Evolutionary conservation across 202 grass and related monocot genomes (phyloP).

Genomic region (Setaria italica): DNA sequence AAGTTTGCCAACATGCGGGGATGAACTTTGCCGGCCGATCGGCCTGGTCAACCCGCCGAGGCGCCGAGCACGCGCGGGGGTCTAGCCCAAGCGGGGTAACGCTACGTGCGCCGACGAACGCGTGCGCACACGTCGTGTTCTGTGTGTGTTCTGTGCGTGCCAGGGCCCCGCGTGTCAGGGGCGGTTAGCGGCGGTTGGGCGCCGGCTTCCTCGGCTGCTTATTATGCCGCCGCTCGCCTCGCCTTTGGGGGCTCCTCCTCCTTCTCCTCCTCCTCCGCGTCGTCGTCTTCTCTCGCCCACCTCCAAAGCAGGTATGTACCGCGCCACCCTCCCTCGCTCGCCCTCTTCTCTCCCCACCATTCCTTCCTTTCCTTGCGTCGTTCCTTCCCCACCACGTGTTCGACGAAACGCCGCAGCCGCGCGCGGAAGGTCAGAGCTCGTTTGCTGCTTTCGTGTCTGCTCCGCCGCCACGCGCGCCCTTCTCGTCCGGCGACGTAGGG

Average conservation of each 20-base stretch:
- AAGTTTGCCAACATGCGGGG: too few species aligned
- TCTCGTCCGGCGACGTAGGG: neutral
- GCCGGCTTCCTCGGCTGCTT: slow-evolving; percentile 14
- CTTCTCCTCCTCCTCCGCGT: neutral
- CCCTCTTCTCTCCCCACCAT: neutral
- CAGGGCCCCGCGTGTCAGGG: slow-evolving; percentile 10
- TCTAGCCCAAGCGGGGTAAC: too few species aligned
- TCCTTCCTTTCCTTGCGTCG: neutral
- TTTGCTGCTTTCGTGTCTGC: neutral
- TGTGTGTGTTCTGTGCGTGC: too few species aligned
- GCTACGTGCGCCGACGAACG: too few species aligned
- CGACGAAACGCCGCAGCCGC: slow-evolving; percentile 30
- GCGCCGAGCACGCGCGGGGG: too few species aligned
- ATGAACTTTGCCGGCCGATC: too few species aligned
- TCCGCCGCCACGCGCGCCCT: neutral
- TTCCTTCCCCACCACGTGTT: slow-evolving; percentile 36
- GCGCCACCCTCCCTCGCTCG: neutral
- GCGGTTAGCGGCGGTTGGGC: slow-evolving; percentile 57
- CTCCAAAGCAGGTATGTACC: slow-evolving; percentile 3
- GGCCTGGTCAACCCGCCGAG: too few species aligned
- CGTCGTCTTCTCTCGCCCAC: slow-evolving; percentile 11
- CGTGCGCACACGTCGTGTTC: too few species aligned
- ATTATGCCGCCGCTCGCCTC: slow-evolving; percentile 31
- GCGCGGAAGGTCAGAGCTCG: neutral
- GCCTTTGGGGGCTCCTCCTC: neutral